Base-by-base conservation (phyloP, 2,329 filamentous ascomycete species). In the Hirsutella rhossiliensis region DNA sequence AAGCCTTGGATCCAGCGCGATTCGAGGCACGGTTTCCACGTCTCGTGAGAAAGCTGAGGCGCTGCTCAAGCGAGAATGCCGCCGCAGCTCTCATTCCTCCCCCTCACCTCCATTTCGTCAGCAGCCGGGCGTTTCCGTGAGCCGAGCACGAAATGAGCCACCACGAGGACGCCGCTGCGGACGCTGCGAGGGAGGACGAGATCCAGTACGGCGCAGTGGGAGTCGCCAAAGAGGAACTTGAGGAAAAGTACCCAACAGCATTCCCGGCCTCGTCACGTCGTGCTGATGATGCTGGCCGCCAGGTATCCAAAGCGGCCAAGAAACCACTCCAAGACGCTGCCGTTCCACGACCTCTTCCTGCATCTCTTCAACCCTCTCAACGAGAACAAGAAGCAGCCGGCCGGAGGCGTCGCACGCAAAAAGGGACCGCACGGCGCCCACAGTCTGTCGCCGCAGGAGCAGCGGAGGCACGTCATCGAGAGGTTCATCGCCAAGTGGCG, bases 401-500 rank as follows among this genome's bases (percentile, higher is more conserved):
- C 75, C 1, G 76, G 75, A 1, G 75, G 73, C 0, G 68, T 71
- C 4, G 67, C 69, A 1, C 62, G 70, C 9, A 84, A 80, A 58
- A 64, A 68, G 45, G 82, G 79, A 0, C 75, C 77, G 1, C 69
- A 78, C 50, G 77, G 80, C 9, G 63, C 67, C 9, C 67, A 64
- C 5, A 78, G 75, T 43, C 67, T 78, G 9, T 81, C 80, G 4
- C 82, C 87, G 0, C 79, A 90, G 51, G 88, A 96, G 59, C 76
- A 84, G 48, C 79, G 87, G 32, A 77, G 84, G 1, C 78, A 80
- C 53, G 84, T 96, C 51, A 87, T 98, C 50, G 78, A 89, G 44
- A 73, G 82, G 8, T 98, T 95, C 66, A 87, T 98, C 52, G 75
- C 76, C 13, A 75, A 79, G 60, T 98, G 92, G 92, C 78, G 89